Conservation (phyloP, 352 stramenopile species). For the Globisporangium canariense region DNA sequence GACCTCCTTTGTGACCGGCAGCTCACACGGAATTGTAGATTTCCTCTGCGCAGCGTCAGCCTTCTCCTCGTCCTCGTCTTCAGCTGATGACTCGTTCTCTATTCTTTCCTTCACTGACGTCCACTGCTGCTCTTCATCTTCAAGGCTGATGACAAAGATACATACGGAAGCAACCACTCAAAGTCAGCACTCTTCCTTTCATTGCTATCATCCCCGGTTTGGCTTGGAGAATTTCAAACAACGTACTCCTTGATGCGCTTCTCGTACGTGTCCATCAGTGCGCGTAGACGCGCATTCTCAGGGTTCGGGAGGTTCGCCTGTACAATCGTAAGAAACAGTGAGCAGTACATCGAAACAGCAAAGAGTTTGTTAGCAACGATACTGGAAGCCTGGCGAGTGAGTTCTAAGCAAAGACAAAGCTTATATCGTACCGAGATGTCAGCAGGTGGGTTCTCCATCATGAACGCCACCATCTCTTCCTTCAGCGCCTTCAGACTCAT, state of each 20-base stretch:
- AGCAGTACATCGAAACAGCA: background rate
- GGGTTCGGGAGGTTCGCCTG: conserved; percentile 51
- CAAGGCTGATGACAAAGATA: conserved; percentile 23
- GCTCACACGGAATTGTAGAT: conserved; percentile 26
- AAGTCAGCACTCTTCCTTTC: background rate
- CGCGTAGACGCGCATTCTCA: conserved; percentile 57
- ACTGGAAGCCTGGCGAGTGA: background rate
- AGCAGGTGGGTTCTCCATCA: conserved; percentile 42
- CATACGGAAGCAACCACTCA: background rate
- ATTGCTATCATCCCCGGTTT: background rate
- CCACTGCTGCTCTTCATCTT: conserved; percentile 57
- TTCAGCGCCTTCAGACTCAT: conserved; percentile 65
- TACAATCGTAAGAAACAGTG: background rate
- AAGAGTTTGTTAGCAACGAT: background rate
- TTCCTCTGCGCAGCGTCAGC: conserved; percentile 8
- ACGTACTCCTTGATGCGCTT: conserved; percentile 38
- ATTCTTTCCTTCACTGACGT: conserved; percentile 35
- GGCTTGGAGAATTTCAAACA: background rate
- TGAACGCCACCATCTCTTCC: conserved; percentile 56
- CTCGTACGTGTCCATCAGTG: conserved; percentile 45
- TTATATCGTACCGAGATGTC: conserved; percentile 34
- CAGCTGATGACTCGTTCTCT: conserved; percentile 22
- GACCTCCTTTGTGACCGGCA: conserved; percentile 45
- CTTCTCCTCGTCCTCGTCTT: conserved; percentile 8
- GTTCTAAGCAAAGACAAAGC: background rate